These are phyloP conservation scores for Coemansia sp. DNA, from an alignment of 192 early-diverging fungal genomes.

Conservation along the genomic window DNA sequence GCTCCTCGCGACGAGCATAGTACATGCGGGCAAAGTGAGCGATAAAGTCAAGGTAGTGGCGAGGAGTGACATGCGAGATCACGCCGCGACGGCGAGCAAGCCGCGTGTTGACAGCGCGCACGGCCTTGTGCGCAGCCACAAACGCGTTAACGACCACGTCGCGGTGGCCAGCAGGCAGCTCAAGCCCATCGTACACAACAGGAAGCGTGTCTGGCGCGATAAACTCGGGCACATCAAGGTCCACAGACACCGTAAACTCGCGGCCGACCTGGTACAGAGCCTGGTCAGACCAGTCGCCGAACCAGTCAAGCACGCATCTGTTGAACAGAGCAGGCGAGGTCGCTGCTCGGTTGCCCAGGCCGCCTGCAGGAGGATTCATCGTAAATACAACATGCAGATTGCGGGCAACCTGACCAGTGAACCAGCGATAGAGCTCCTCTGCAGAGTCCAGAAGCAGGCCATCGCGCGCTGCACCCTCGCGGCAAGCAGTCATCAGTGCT, in stretches of 20 bases:
- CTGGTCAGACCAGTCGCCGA: constrained; percentile 98
- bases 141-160: constrained; percentile 84
- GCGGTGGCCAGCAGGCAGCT: constrained; percentile 74
- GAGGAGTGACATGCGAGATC: constrained; percentile 90
- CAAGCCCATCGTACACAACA: constrained; percentile 70
- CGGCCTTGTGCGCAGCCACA: constrained; percentile 89
- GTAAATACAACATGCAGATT: constrained; percentile 99
- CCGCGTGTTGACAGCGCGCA: constrained; percentile 82
- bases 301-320: constrained; percentile 99
- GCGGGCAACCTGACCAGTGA: constrained; percentile 92
- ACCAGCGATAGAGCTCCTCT: constrained; percentile 98
- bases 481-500: constrained; percentile 91
- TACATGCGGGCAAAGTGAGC: constrained; percentile 88
- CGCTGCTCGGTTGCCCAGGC: constrained; percentile 88
- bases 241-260: constrained; percentile 90
- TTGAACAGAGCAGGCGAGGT: constrained; percentile 99
- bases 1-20: constrained; percentile 88
- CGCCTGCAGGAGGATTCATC: constrained; percentile 98
- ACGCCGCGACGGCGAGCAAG: constrained; percentile 80
- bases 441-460: constrained; percentile 90
- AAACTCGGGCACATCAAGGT: constrained; percentile 78
- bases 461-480: constrained; percentile 91
- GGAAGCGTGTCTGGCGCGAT: constrained; percentile 73
- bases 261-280: constrained; percentile 98
- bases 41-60: constrained; percentile 98